Percentiles rank a stretch among this genome's conserved stretches.
These are phyloP conservation scores for Tolypocladium nubicola DNA, from an alignment of 2,329 filamentous ascomycete genomes.

Conservation along the genomic window DNA sequence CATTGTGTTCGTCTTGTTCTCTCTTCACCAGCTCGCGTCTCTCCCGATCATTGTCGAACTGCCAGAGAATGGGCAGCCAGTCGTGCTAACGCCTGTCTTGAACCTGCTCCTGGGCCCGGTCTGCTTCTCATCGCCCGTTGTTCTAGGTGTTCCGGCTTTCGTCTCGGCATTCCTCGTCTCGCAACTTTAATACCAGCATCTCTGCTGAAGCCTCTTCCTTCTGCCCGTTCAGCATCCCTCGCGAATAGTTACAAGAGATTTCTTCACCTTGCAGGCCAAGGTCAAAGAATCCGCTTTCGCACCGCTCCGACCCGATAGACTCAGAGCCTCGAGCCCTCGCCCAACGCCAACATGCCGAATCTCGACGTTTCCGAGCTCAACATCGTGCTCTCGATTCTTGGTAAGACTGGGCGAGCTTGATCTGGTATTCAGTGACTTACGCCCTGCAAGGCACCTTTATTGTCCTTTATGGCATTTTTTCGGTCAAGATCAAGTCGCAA, in stretches of 20 bases:
- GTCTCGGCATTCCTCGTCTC: too few species aligned
- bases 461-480: constrained; percentile 36
- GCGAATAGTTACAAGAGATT: background rate
- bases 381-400: constrained; percentile 34
- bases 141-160: too few species aligned
- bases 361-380: constrained; percentile 42
- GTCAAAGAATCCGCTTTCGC: background rate
- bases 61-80: background rate
- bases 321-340: background rate
- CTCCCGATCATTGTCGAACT: background rate
- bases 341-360: background rate
- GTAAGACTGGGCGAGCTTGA: constrained; percentile 15
- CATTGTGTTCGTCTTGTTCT: background rate
- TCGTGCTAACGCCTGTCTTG: background rate
- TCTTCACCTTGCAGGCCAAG: background rate
- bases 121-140: background rate
- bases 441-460: constrained; percentile 31
- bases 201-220: background rate
- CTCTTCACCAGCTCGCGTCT: too few species aligned
- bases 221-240: background rate
- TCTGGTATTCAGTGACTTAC: background rate
- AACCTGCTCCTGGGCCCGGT: background rate
- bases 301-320: background rate
- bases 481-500: constrained; percentile 39
- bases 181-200: too few species aligned